Evolutionary conservation across 768 basidiomycete species (phyloP).

Genomic region (Crassisporium funariophilum): DNA sequence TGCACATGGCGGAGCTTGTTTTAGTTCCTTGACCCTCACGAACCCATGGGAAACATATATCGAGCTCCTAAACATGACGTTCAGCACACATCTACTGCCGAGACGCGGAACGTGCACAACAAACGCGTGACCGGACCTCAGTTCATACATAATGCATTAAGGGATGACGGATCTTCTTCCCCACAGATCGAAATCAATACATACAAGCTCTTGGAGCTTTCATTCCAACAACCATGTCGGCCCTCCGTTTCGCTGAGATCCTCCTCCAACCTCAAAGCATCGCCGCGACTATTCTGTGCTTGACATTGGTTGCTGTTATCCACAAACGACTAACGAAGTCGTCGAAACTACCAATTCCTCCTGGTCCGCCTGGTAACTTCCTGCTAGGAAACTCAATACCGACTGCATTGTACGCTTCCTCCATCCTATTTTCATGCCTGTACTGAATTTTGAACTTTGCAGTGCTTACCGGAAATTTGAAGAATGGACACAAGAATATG

Average conservation of each 20-base stretch:
- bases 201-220: neutral
- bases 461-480: conserved; percentile 56
- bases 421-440: neutral
- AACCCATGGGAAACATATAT: conserved; percentile 3
- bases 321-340: conserved; percentile 24
- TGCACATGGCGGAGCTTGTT: conserved; percentile 16
- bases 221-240: neutral
- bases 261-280: conserved; percentile 30
- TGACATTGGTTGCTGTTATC: conserved; percentile 32
- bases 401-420: conserved; percentile 37
- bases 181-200: neutral
- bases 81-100: conserved; percentile 1
- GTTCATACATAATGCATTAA: conserved; percentile 11
- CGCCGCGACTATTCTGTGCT: conserved; percentile 30
- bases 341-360: conserved; percentile 37
- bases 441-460: neutral
- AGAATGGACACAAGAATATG: conserved; percentile 62
- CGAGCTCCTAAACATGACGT: conserved; percentile 7
- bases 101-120: conserved; percentile 1
- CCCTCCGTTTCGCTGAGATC: conserved; percentile 11
- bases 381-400: conserved; percentile 44
- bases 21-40: conserved; percentile 10
- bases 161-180: conserved; percentile 11
- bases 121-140: conserved; percentile 11
- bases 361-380: conserved; percentile 44